phyloP scores from a whole-genome alignment of 1,284 basidiomycete genomes.

The Puccinia hordei region DNA sequence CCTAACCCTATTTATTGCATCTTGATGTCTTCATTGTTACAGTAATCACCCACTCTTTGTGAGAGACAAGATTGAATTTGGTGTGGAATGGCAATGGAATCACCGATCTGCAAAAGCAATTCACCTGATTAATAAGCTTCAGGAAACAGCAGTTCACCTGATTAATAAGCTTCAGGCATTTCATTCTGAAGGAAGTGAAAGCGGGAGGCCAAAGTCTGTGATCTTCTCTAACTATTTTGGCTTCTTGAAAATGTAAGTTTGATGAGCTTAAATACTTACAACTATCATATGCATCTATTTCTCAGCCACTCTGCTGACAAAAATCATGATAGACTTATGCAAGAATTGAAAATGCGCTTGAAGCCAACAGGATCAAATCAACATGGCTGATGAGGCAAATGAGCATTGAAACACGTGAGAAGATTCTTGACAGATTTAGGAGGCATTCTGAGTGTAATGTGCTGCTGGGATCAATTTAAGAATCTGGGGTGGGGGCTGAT shows the following conservation, averaged over 20 bases:
- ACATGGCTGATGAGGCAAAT: neutral
- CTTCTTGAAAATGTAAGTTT: slow-evolving; percentile 11
- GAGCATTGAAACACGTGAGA: neutral
- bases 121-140: no score
- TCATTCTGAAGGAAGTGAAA: neutral
- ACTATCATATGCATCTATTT: neutral
- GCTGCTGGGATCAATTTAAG: slow-evolving; percentile 11
- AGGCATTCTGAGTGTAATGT: neutral
- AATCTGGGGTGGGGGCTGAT: slow-evolving; percentile 4
- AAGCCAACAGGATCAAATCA: neutral
- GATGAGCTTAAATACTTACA: neutral
- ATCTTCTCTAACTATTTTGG: neutral
- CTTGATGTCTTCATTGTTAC: no score
- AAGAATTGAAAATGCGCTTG: neutral
- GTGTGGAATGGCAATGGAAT: neutral
- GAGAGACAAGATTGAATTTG: neutral
- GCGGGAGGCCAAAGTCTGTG: neutral
- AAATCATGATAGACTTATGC: neutral
- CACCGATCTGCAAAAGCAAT: slow-evolving; percentile 2
- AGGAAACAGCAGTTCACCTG: no score
- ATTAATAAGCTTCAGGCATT: no score
- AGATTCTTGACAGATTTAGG: neutral
- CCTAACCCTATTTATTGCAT: no score
- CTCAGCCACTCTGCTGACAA: neutral
- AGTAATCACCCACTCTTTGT: slow-evolving; percentile 3